These are phyloP conservation scores for Aphanomyces stellatus DNA, from an alignment of 352 stramenopile species.

Conservation along the genomic window DNA sequence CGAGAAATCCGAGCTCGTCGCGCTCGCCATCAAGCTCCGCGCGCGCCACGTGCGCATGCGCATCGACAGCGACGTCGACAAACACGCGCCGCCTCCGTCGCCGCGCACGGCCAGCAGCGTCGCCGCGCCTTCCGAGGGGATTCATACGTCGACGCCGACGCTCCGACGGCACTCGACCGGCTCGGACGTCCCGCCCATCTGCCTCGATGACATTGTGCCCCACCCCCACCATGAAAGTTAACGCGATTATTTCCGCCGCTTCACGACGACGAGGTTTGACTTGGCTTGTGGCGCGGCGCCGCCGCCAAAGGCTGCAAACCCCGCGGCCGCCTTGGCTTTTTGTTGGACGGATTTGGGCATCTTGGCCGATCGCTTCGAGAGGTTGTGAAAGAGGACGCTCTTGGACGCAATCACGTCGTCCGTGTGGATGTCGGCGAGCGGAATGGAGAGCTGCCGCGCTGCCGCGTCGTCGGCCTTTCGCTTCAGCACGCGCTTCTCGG, in stretches of 20 bases:
- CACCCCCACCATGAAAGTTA: background rate
- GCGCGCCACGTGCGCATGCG: constrained; percentile 31
- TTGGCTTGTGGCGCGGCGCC: background rate
- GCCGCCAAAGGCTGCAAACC: background rate
- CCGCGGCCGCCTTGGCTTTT: background rate
- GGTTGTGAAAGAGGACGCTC: constrained; percentile 34
- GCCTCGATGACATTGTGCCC: background rate
- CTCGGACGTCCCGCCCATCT: background rate
- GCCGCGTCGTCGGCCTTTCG: constrained; percentile 31
- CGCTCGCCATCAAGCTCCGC: constrained; percentile 76
- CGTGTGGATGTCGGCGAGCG: constrained; percentile 42
- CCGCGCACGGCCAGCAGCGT: too few species aligned
- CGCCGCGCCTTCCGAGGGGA: background rate
- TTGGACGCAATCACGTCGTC: constrained; percentile 55
- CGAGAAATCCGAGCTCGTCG: constrained; percentile 74
- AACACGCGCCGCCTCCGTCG: too few species aligned
- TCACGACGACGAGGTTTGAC: background rate
- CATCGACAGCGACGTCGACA: background rate
- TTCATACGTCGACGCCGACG: background rate
- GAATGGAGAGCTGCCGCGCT: constrained; percentile 43
- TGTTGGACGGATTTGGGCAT: background rate
- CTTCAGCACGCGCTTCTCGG: constrained; percentile 46
- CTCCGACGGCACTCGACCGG: constrained; percentile 10
- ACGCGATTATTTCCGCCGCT: background rate
- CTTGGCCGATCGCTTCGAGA: background rate